Evolutionary conservation across 2,329 filamentous ascomycete species (phyloP).

Genomic region (Taxawa tesnikishii): DNA sequence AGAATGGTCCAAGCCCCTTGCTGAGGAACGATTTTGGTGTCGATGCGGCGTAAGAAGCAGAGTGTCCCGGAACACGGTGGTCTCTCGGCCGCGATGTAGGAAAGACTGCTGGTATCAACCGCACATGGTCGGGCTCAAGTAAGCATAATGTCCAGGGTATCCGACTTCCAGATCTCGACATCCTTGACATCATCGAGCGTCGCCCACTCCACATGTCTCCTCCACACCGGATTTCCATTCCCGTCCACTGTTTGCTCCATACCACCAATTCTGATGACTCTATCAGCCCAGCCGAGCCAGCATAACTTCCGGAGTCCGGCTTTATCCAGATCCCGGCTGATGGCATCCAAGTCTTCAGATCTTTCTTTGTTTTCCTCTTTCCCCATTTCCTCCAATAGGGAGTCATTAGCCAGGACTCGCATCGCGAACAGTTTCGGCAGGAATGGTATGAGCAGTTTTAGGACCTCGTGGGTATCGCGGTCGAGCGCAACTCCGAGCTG

Average conservation of each 20-base stretch:
- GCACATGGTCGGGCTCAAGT: too few relatives aligned
- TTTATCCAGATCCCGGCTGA: constrained; percentile 22
- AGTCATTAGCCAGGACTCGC: constrained; percentile 23
- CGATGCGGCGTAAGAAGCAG: too few relatives aligned
- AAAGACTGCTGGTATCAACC: too few relatives aligned
- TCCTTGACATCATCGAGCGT: constrained; percentile 24
- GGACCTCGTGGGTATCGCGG: constrained; percentile 32
- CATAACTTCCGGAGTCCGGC: constrained; percentile 21
- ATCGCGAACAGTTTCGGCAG: constrained; percentile 27
- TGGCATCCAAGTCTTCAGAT: constrained; percentile 15
- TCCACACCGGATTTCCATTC: constrained; percentile 12
- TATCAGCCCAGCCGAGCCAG: constrained; percentile 27
- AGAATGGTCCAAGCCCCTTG: too few relatives aligned
- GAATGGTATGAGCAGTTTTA: constrained; percentile 23
- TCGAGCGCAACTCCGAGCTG: constrained; percentile 43
- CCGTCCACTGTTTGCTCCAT: constrained; percentile 9
- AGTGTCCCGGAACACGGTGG: too few relatives aligned
- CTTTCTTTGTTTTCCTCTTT: constrained; percentile 4
- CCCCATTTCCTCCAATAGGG: constrained; percentile 13
- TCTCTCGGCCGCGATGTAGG: too few relatives aligned
- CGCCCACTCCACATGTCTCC: constrained; percentile 18
- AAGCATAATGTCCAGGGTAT: constrained; percentile 22
- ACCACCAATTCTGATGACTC: constrained; percentile 23
- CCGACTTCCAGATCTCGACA: constrained; percentile 34
- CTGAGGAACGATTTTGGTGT: too few relatives aligned